phyloP scores from a whole-genome alignment of 129 eudicot species.

The Calendula officinalis region DNA sequence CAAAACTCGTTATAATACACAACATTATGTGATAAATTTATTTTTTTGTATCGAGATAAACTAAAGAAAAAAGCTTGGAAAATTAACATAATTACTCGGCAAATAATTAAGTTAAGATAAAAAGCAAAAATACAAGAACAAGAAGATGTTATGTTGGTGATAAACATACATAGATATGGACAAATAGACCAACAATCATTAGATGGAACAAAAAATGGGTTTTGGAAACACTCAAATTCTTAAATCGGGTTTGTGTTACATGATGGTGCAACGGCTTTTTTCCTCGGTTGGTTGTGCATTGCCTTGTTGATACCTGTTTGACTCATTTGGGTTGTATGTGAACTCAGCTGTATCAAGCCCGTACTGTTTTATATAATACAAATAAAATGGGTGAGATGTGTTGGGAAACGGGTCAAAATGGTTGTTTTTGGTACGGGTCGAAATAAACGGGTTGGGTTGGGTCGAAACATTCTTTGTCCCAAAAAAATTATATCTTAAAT shows the following conservation, averaged over 20 bases:
- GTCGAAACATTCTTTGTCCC: background rate
- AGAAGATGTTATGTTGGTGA: conserved; percentile 18
- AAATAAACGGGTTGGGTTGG: background rate
- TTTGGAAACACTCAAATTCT: conserved; percentile 13
- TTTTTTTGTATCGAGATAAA: no score
- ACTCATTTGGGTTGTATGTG: conserved; percentile 82
- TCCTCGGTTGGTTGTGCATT: conserved; percentile 63
- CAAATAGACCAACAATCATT: conserved; percentile 13
- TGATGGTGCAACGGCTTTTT: conserved; percentile 74
- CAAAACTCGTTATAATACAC: no score
- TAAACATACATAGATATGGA: conserved; percentile 1
- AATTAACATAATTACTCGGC: no score
- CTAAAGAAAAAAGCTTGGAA: no score
- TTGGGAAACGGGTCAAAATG: background rate
- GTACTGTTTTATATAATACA: conserved; percentile 45
- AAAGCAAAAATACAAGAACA: background rate
- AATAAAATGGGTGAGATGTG: background rate
- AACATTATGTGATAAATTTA: no score
- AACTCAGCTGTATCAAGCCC: conserved; percentile 96
- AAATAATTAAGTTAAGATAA: no score
- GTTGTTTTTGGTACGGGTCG: background rate
- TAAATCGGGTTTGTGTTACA: conserved; percentile 35
- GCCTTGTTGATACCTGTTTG: conserved; percentile 64
- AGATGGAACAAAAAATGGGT: conserved; percentile 27
- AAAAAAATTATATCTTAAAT: background rate